These are phyloP conservation scores for Metschnikowia henanensis DNA, from an alignment of 805 yeast species.

Conservation along the genomic window DNA sequence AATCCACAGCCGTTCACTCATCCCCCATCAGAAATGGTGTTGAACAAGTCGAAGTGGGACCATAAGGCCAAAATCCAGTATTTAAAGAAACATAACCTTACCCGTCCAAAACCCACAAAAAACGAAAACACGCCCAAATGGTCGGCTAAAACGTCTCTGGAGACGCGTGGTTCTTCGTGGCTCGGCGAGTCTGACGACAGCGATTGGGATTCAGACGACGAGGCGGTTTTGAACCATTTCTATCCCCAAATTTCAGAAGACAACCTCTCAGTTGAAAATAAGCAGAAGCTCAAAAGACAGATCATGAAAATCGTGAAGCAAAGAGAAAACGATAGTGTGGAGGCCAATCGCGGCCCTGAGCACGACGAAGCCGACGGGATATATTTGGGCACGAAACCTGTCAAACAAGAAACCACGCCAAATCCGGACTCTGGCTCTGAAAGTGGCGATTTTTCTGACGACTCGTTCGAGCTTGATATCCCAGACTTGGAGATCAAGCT, in stretches of 20 bases:
- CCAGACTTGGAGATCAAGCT: constrained; percentile 20
- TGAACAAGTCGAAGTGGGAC: constrained; percentile 46
- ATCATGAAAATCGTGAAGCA: constrained; percentile 24
- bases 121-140: constrained; percentile 28
- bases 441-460: not conserved
- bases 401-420: not conserved
- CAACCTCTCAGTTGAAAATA: constrained; percentile 31
- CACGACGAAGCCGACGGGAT: constrained; percentile 34
- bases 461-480: constrained; percentile 12
- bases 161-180: constrained; percentile 9
- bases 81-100: constrained; percentile 42
- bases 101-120: constrained; percentile 13
- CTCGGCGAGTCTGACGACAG: constrained; percentile 27
- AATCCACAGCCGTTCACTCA: too few relatives aligned
- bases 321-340: constrained; percentile 15
- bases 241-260: constrained; percentile 42
- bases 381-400: constrained; percentile 30
- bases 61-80: constrained; percentile 40
- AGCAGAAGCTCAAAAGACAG: constrained; percentile 36
- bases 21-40: constrained; percentile 33
- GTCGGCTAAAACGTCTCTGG: constrained; percentile 30
- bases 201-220: constrained; percentile 44
- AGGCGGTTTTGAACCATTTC: constrained; percentile 38
- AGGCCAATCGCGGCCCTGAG: not conserved
- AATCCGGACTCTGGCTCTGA: constrained; percentile 7